Evolutionary conservation across 2,329 filamentous ascomycete species (phyloP).

Genomic region (Penicillium hesseltinei): DNA sequence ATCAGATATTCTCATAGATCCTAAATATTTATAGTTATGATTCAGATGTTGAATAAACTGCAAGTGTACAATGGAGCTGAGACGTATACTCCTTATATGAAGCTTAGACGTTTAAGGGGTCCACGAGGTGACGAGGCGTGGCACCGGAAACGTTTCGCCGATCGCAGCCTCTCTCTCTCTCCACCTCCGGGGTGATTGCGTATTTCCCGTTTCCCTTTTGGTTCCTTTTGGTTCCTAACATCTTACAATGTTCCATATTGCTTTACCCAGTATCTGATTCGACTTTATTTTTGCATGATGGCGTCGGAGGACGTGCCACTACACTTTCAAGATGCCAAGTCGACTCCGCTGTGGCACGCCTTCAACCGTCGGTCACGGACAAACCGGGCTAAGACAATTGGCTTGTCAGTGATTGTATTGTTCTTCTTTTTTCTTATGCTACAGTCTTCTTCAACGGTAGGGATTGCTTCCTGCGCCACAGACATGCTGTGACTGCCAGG

Average conservation of each 20-base stretch:
- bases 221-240: not conserved
- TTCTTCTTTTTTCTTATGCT: conserved; percentile 25
- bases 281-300: conserved; percentile 21
- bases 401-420: conserved; percentile 22
- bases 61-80: not conserved
- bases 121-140: not conserved
- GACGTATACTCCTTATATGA: not conserved
- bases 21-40: not conserved
- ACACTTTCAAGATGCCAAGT: conserved; percentile 28
- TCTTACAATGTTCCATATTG: conserved; percentile 3
- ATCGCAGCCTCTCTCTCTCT: conserved; percentile 10
- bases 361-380: conserved; percentile 29
- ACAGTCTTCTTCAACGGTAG: conserved; percentile 21
- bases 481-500: conserved; percentile 1
- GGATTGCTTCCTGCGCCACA: conserved; percentile 7
- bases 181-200: conserved; percentile 15
- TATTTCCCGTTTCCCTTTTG: conserved; percentile 19
- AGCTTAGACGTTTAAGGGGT: not conserved
- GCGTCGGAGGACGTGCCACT: conserved; percentile 24
- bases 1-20: not conserved
- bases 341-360: conserved; percentile 25
- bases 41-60: not conserved
- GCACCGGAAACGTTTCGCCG: conserved; percentile 11
- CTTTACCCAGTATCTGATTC: not conserved
- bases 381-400: conserved; percentile 26